Base-by-base conservation (phyloP, 2,329 filamentous ascomycete species). In the Claviceps capensis region DNA sequence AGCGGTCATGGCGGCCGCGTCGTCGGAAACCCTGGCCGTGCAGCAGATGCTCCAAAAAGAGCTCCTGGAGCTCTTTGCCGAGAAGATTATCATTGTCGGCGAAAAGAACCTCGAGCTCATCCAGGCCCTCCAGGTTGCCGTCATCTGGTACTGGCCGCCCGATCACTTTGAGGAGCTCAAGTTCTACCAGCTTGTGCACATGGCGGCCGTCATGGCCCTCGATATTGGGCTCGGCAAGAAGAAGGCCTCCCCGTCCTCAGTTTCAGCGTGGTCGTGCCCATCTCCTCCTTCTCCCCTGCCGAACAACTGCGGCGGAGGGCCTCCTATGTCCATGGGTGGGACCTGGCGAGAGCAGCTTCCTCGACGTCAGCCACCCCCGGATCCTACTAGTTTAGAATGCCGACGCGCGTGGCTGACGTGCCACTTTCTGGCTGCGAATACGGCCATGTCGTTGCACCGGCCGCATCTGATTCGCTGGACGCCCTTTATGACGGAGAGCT, bases 111-210 rank as follows among this genome's bases (percentile, higher is more conserved):
- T 95, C 17, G 89, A 95, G 65, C 72, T 95, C 6, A 80, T 94
- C 8, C 89, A 95, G 67, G 79, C 86, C 1, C 70, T 95, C 42
- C 77, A 87, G 53, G 72, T 95, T 3, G 75, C 81, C 6, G 81
- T 83, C n/a, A 77, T 89, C 19, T 95, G 88, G 86, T 94, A 95
- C 65, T 82, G 82, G 64, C 87, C 88, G 16, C 88, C 88, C 0
- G 83, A 91, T 58, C 78, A 86, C 59, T 86, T 86, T 54, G 87
- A 94, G 61, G 85, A 93, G 67, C 79, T 91, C 61, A 93, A 93
- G 63, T 94, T 93, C 65, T 95, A 93, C 68, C 86, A 91, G 69
- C 77, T 93, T 57, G 81, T 88, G 46, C 87, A 95, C 64, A 81
- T 88, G 62, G 85, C 86, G 2, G 83, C 83, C 47, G 78, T 88